Evolutionary conservation across 768 basidiomycete species (phyloP), one percentile per base, ranked within the genome.

Genomic region (Leccinum longicurvipes): DNA sequence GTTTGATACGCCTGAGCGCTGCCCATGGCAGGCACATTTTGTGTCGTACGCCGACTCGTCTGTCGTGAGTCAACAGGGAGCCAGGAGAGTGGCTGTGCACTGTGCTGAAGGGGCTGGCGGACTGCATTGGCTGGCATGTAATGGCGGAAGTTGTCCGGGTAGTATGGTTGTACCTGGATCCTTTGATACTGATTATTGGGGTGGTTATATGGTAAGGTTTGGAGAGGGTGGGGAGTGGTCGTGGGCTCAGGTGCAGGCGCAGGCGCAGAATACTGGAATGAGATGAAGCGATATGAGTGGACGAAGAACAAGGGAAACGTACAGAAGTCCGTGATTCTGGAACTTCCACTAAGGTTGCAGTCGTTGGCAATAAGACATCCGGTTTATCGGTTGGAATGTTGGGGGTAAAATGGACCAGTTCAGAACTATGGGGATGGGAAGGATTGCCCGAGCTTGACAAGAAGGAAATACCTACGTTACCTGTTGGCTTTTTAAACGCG

Each of bases 311-410:
- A 47, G 14, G 34, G 12, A 6, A 51, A 48, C 12, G 25, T 59
- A 70, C 67, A 15, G 54, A 51, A 32, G 60, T 23, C 44, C 50
- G 49, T 27, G 54, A 41, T 23, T 73, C 67, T 5, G 59, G 61
- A 4, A 69, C 63, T 55, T 74, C 73, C 25, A 70, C 72, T 14
- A 75, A 63, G n/a, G 64, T 72, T 29, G 73, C 74, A 23, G 68
- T 73, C 39, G 64, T 67, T 4, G 72, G 74, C 5, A 72, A 53
- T 57, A 65, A 57, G 54, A 60, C 55, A 68, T 64, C 62, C 12
- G 64, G 15, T 10, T 45, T 58, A 39, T 46, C 32, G 6, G 34
- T 57, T 19, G 61, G 34, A 28, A 19, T 21, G 42, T 51, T 58
- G 51, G 57, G 47, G 53, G 55, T 29, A 31, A 64, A 46, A 29